Conservation (phyloP, 306 rosid species). For the Cucumis sativus region DNA sequence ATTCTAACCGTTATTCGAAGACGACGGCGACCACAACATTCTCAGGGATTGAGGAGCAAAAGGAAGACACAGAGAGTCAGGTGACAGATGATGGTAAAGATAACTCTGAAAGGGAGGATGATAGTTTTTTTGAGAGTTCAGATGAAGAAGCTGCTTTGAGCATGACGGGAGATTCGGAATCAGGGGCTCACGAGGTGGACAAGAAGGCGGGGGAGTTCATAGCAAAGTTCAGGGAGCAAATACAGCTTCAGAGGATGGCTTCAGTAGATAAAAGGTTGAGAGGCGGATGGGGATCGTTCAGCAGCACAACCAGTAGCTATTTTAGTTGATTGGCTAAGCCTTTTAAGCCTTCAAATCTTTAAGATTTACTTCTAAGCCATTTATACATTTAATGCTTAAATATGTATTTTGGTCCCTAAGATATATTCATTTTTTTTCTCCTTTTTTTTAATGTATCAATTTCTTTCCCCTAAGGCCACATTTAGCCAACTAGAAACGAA, state of each 20-base stretch:
- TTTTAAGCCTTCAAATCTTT: not conserved
- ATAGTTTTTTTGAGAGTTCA: constrained; percentile 25
- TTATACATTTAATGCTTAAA: not conserved
- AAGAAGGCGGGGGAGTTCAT: constrained; percentile 94
- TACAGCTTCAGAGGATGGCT: constrained; percentile 76
- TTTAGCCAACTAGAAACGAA: no score
- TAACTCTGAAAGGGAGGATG: constrained; percentile 24
- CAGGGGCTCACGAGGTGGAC: constrained; percentile 70
- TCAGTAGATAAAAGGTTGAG: constrained; percentile 56
- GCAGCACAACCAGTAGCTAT: constrained; percentile 16
- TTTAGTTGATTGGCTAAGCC: constrained; percentile 26
- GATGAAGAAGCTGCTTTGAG: constrained; percentile 31
- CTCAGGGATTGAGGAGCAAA: constrained; percentile 13
- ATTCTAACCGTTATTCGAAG: constrained; percentile 18
- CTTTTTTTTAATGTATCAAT: not conserved
- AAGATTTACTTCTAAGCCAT: not conserved
- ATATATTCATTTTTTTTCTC: not conserved
- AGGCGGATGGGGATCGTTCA: constrained; percentile 24
- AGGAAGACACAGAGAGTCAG: constrained; percentile 22
- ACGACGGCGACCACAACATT: constrained; percentile 13
- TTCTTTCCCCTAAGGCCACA: no score
- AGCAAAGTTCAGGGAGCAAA: constrained; percentile 83
- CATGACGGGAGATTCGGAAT: constrained; percentile 22
- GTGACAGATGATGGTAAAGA: constrained; percentile 13
- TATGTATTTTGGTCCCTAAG: not conserved